phyloP scores from a whole-genome alignment of 345 rosid species.

The Arabis alpina region DNA sequence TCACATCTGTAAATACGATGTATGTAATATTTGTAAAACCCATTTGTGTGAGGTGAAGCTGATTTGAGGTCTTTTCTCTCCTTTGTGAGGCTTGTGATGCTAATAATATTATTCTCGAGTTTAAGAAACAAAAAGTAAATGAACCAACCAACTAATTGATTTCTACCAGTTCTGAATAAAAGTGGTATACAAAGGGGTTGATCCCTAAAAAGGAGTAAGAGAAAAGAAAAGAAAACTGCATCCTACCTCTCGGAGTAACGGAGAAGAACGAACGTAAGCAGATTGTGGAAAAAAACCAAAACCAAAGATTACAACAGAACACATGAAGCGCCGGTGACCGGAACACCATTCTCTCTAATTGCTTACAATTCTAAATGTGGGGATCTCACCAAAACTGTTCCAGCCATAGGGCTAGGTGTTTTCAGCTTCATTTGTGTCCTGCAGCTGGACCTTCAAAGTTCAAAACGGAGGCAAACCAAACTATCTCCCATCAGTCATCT shows the following conservation, averaged over 20 bases:
- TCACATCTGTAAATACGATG: constrained; percentile 35
- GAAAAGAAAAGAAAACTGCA: constrained; percentile 36
- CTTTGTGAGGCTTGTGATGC: constrained; percentile 32
- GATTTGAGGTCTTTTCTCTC: constrained; percentile 3
- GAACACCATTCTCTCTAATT: constrained; percentile 39
- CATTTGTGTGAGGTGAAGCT: constrained; percentile 29
- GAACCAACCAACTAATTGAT: constrained; percentile 32
- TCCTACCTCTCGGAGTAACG: constrained; percentile 35
- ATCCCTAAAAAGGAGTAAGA: constrained; percentile 12
- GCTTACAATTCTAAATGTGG: constrained; percentile 41
- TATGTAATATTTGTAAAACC: constrained; percentile 27
- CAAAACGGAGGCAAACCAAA: constrained; percentile 35
- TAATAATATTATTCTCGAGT: background rate
- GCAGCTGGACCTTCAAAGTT: constrained; percentile 43
- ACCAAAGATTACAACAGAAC: constrained; percentile 27
- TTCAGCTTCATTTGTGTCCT: constrained; percentile 38
- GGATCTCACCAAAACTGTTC: constrained; percentile 45
- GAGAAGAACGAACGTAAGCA: constrained; percentile 32
- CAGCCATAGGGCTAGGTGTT: constrained; percentile 38
- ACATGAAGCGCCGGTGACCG: constrained; percentile 27
- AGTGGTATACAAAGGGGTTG: constrained; percentile 37
- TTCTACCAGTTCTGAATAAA: constrained; percentile 34
- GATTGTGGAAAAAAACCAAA: constrained; percentile 16
- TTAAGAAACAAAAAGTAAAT: background rate
- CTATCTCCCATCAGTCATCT: constrained; percentile 32